Evolutionary conservation across 1,139 yeast genomes (phyloP).

Genomic region (Scheffersomyces parashehatae): DNA sequence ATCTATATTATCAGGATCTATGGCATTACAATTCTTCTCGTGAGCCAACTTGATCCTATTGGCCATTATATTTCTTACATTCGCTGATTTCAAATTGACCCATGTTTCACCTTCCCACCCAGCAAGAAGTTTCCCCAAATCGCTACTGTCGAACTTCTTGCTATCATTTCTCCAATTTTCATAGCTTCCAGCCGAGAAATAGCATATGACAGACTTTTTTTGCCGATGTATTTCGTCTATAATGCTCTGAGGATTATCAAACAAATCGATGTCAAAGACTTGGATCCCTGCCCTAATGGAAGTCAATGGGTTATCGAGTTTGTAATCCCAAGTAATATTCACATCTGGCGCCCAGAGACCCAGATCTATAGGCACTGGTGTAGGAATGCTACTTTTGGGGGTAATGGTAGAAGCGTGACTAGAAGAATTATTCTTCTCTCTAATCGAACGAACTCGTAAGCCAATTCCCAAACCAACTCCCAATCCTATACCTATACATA

Average conservation of each 20-base stretch:
- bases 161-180: conserved; percentile 23
- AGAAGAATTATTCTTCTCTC: no score
- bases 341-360: no score
- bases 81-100: conserved; percentile 15
- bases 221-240: conserved; percentile 14
- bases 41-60: conserved; percentile 16
- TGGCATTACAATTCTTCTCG: conserved; percentile 19
- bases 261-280: conserved; percentile 18
- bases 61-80: conserved; percentile 17
- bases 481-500: no score
- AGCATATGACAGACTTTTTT: conserved; percentile 20
- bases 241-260: conserved; percentile 10
- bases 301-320: no score
- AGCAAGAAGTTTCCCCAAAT: conserved; percentile 18
- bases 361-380: no score
- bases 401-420: no score
- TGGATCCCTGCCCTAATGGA: not conserved
- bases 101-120: conserved; percentile 26
- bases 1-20: conserved; percentile 25
- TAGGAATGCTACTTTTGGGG: no score
- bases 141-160: conserved; percentile 10
- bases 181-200: conserved; percentile 25
- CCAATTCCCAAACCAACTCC: no score
- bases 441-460: no score
- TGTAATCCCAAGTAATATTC: no score